Evolutionary conservation across 768 basidiomycete genomes (phyloP).

Genomic region (Dictyophora rubrovolvata): DNA sequence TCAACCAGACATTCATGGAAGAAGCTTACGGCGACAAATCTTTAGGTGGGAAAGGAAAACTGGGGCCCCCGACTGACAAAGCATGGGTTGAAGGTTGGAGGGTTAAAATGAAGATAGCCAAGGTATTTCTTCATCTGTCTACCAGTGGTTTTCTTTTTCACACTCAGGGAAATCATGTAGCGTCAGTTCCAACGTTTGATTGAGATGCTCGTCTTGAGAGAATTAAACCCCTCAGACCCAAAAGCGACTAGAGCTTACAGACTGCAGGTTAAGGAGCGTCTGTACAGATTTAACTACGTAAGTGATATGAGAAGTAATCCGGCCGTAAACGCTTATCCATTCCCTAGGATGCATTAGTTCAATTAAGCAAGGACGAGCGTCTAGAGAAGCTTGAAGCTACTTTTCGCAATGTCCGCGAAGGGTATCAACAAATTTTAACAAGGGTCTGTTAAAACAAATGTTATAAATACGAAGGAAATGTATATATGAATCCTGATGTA

Average conservation of each 20-base stretch:
- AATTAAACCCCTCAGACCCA: constrained; percentile 53
- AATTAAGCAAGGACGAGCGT: constrained; percentile 79
- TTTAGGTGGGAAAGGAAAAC: constrained; percentile 39
- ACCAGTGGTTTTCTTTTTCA: not conserved
- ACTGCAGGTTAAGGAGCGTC: constrained; percentile 86
- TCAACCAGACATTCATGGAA: constrained; percentile 51
- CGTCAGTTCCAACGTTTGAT: constrained; percentile 87
- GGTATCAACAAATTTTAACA: constrained; percentile 73
- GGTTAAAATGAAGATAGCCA: constrained; percentile 78
- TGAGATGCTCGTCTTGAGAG: constrained; percentile 80
- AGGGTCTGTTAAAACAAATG: constrained; percentile 25
- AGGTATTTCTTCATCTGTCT: constrained; percentile 39
- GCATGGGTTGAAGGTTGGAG: constrained; percentile 75
- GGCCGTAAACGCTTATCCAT: not conserved
- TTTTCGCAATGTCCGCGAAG: constrained; percentile 74
- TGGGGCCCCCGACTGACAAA: constrained; percentile 71
- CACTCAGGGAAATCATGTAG: constrained; percentile 30
- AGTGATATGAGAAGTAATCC: constrained; percentile 1
- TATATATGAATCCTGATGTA: not conserved
- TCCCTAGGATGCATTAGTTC: constrained; percentile 71
- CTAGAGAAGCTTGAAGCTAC: constrained; percentile 89
- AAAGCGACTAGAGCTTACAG: constrained; percentile 56
- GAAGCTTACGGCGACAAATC: constrained; percentile 50
- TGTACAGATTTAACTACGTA: constrained; percentile 93
- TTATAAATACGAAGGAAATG: not conserved